Percentiles rank a stretch among this genome's conserved stretches.
Conservation (phyloP, 2,329 filamentous ascomycete genomes). For the Pseudopithomyces maydicus region DNA sequence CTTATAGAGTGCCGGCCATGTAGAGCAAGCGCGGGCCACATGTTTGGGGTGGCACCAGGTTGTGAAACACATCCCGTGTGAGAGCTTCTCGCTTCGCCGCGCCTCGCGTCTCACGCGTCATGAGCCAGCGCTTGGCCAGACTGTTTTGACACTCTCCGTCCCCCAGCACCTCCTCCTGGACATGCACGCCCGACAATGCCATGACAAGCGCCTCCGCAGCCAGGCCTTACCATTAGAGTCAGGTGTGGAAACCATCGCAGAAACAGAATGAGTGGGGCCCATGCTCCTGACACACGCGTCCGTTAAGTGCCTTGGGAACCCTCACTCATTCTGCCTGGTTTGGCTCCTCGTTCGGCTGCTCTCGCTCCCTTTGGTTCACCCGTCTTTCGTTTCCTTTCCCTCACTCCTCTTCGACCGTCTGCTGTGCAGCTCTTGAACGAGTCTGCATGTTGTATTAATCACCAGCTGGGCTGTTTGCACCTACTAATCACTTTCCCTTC, state of each 20-base stretch:
- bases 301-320: conserved; percentile 36
- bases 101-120: conserved; percentile 40
- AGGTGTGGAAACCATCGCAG: conserved; percentile 29
- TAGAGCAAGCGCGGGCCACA: conserved; percentile 4
- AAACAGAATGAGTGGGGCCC: conserved; percentile 36
- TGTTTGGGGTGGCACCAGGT: conserved; percentile 10
- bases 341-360: conserved; percentile 37
- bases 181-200: conserved; percentile 29
- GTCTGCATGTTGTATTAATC: conserved; percentile 39
- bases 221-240: conserved; percentile 30
- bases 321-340: conserved; percentile 33
- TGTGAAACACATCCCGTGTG: conserved; percentile 39
- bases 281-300: conserved; percentile 18
- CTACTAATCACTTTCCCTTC: conserved; percentile 28
- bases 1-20: conserved; percentile 5
- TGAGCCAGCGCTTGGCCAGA: conserved; percentile 39
- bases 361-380: conserved; percentile 31
- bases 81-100: conserved; percentile 32
- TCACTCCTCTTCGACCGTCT: conserved; percentile 34
- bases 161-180: conserved; percentile 27
- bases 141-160: conserved; percentile 38
- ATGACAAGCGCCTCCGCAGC: conserved; percentile 24
- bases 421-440: conserved; percentile 43
- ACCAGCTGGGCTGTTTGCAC: conserved; percentile 44
- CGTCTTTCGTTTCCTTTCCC: conserved; percentile 16